These are phyloP conservation scores for Heterobasidion irregulare DNA, from an alignment of 1,284 basidiomycete species.

Conservation along the genomic window DNA sequence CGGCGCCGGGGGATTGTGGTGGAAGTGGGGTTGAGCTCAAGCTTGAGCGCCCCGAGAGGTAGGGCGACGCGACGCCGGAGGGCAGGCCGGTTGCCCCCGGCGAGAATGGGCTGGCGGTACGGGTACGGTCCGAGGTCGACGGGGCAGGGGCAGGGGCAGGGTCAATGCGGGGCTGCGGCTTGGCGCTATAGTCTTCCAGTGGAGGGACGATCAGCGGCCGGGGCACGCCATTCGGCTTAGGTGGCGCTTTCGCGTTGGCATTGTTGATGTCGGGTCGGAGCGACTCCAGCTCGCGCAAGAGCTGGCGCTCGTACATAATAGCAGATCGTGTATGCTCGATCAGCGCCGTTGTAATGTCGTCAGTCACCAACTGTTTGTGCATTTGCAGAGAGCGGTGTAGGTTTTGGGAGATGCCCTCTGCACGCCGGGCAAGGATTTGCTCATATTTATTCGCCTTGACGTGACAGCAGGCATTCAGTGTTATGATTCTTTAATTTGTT, in stretches of 20 bases:
- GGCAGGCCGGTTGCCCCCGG: constrained; percentile 10
- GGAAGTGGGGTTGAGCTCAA: constrained; percentile 18
- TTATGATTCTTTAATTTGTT: not conserved
- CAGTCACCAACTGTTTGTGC: constrained; percentile 80
- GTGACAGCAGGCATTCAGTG: not conserved
- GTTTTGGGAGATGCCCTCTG: constrained; percentile 87
- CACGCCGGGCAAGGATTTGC: constrained; percentile 68
- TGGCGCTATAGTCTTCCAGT: constrained; percentile 49
- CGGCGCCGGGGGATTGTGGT: constrained; percentile 44
- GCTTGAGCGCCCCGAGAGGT: constrained; percentile 8
- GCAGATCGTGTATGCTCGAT: constrained; percentile 88
- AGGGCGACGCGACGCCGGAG: constrained; percentile 3
- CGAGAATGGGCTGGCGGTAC: constrained; percentile 1
- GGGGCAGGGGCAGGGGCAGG: constrained; percentile 13
- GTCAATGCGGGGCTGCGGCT: constrained; percentile 22
- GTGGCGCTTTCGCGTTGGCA: constrained; percentile 52
- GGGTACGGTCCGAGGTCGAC: too few relatives aligned
- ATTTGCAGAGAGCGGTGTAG: constrained; percentile 76
- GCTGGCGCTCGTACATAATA: constrained; percentile 84
- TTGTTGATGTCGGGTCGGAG: constrained; percentile 67
- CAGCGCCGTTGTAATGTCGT: constrained; percentile 81
- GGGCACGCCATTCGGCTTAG: constrained; percentile 38
- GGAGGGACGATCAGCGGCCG: constrained; percentile 54
- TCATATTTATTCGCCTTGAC: constrained; percentile 81
- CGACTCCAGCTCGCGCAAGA: constrained; percentile 82